Conservation (phyloP, 1,284 basidiomycete genomes). For the Fomitopsis schrenkii region DNA sequence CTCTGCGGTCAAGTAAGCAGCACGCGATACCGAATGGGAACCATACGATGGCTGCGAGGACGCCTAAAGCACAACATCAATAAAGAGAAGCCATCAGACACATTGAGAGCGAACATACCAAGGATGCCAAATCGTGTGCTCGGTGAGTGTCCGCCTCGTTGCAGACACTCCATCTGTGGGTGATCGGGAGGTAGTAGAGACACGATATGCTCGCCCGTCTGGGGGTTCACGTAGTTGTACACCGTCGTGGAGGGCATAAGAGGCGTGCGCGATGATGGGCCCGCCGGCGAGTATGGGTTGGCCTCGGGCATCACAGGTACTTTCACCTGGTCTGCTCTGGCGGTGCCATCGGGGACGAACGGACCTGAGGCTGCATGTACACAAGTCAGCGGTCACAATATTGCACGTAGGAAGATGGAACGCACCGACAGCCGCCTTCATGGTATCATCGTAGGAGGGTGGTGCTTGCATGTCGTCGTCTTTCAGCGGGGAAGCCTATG, state of each 20-base stretch:
- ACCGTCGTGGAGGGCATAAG: constrained; percentile 28
- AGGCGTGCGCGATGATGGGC: constrained; percentile 13
- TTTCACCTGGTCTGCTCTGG: constrained; percentile 21
- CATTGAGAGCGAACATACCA: constrained; percentile 40
- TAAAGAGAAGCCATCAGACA: not conserved
- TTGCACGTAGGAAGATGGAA: not conserved
- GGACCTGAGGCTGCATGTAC: constrained; percentile 15
- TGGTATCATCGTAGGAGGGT: constrained; percentile 20
- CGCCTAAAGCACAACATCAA: constrained; percentile 36
- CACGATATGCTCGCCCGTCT: constrained; percentile 41
- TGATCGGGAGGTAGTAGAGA: constrained; percentile 66
- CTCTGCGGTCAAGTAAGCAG: constrained; percentile 67
- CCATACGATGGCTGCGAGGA: constrained; percentile 76
- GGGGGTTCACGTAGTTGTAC: constrained; percentile 43
- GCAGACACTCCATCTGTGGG: constrained; percentile 77
- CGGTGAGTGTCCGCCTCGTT: constrained; percentile 62
- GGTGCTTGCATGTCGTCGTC: constrained; percentile 15
- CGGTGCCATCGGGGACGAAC: constrained; percentile 18
- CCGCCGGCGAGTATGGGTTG: constrained; percentile 6
- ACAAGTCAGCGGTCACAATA: not conserved
- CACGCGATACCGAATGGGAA: constrained; percentile 75
- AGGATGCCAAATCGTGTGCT: constrained; percentile 62
- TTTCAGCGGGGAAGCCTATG: not conserved
- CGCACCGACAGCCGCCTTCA: constrained; percentile 12
- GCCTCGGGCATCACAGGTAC: constrained; percentile 13